A percentile compares a stretch with the other conserved stretches of the same genome.
phyloP scores from a whole-genome alignment of 176 grass and related monocot species.

The Urochloa ruziziensis region DNA sequence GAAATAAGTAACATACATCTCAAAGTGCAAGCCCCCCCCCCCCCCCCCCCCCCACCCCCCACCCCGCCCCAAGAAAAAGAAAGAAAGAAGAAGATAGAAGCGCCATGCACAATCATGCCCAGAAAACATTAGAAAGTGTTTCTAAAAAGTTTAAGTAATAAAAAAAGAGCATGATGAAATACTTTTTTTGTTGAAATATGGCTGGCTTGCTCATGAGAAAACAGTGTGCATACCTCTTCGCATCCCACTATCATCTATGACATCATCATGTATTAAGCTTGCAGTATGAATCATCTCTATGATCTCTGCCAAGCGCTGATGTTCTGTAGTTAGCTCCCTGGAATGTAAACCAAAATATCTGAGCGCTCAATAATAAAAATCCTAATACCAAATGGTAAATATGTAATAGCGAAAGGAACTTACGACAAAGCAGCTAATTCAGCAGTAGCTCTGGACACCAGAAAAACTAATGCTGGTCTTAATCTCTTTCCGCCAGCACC shows the following conservation, averaged over 20 bases:
- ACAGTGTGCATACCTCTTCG: slow-evolving; percentile 66
- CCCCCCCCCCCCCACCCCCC: no score
- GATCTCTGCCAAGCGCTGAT: slow-evolving; percentile 86
- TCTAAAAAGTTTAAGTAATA: not conserved
- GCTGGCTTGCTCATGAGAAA: not conserved
- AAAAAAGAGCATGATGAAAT: not conserved
- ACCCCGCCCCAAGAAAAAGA: no score
- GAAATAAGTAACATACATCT: not conserved
- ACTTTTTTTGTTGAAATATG: no score
- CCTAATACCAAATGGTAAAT: not conserved
- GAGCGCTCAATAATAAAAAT: slow-evolving; percentile 4
- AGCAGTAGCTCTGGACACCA: slow-evolving; percentile 87
- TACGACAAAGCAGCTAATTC: slow-evolving; percentile 77
- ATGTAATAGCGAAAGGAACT: slow-evolving; percentile 25
- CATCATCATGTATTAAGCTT: slow-evolving; percentile 98
- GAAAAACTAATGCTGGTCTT: slow-evolving; percentile 93
- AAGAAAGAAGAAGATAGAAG: not conserved
- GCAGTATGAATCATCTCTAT: slow-evolving; percentile 99
- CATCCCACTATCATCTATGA: slow-evolving; percentile 90
- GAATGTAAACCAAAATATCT: slow-evolving; percentile 13
- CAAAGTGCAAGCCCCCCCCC: not conserved
- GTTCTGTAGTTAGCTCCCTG: slow-evolving; percentile 84
- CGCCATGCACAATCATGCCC: not conserved
- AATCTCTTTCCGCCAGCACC: slow-evolving; percentile 94
- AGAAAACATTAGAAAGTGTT: not conserved